Evolutionary conservation across 805 yeast species (phyloP), one percentile per base, ranked within the genome.

Genomic region (Clavispora santaluciae): DNA sequence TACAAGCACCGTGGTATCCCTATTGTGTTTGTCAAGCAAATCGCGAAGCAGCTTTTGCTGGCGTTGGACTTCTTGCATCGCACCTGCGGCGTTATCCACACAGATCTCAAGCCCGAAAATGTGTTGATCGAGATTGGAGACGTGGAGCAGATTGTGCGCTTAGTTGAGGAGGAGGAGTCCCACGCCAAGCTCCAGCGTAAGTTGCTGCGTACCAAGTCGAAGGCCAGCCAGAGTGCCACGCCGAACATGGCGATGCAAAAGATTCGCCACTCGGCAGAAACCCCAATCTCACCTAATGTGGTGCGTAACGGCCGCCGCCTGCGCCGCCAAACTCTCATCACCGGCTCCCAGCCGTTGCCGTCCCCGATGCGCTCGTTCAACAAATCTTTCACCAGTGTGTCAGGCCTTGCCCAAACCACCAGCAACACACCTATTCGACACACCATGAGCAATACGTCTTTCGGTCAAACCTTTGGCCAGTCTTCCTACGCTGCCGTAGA

Each of bases 261-360:
- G 16, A 18, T 22, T 10, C 36, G 36, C 5, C 22, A 21, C 13
- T 36, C 39, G 6, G 39, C 33, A 6, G 44, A 38, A n/a, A 40
- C 42, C 15, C 45, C 37, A 20, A 57, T 49, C 28, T 60, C 71
- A 5, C 72, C 73, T 2, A 64, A 70, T 1, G 46, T 68, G 15
- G 72, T 72, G 5, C 49, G 74, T 30, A 66, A 66, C 44, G 73
- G 73, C 5, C 54, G 84, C 35, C 58, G 84, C 39, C 68, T 86
- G 24, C 73, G 95, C 54, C 66, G 91, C 29, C 82, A 80, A 48
- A 81, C 95, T 0, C 64, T 89, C 18, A 83, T 89, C 36, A 86
- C 95, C 0, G 96, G 95, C 0, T 87, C 96, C 0, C 95, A 89
- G 60, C 97, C 97, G 2, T 67, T 89, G 42, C 96, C 96, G 4